Evolutionary conservation across 768 basidiomycete genomes (phyloP).

Genomic region (Clathrus columnatus): DNA sequence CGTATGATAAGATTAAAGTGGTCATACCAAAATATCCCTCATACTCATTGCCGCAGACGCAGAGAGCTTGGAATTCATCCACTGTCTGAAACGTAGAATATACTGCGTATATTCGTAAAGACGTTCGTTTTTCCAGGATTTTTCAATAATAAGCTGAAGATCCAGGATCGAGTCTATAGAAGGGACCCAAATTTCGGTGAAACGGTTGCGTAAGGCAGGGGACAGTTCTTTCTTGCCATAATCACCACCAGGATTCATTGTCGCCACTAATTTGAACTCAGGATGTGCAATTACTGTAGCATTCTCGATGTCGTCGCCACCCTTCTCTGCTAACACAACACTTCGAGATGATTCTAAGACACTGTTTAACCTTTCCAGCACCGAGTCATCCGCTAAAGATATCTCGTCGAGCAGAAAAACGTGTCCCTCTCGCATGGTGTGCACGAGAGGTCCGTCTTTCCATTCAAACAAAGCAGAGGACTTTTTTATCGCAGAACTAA

Average conservation of each 20-base stretch:
- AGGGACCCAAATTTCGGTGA: slow-evolving; percentile 99
- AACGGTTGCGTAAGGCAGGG: slow-evolving; percentile 91
- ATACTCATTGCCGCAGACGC: slow-evolving; percentile 65
- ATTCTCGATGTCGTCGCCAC: slow-evolving; percentile 63
- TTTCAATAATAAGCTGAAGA: slow-evolving; percentile 65
- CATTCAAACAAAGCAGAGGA: slow-evolving; percentile 77
- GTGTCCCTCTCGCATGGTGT: slow-evolving; percentile 80
- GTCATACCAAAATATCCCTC: slow-evolving; percentile 77
- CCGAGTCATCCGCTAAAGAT: slow-evolving; percentile 95
- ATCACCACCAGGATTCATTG: slow-evolving; percentile 99
- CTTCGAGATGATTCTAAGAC: slow-evolving; percentile 88
- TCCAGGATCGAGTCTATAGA: slow-evolving; percentile 65
- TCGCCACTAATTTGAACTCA: slow-evolving; percentile 84
- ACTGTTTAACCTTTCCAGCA: slow-evolving; percentile 93
- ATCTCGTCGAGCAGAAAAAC: slow-evolving; percentile 93
- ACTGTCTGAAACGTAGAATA: slow-evolving; percentile 72
- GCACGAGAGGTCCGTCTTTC: slow-evolving; percentile 93
- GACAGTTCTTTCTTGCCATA: slow-evolving; percentile 99
- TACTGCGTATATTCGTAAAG: slow-evolving; percentile 48
- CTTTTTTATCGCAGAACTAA: slow-evolving; percentile 15
- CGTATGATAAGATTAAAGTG: not conserved
- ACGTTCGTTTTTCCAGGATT: slow-evolving; percentile 51
- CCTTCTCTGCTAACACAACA: slow-evolving; percentile 88
- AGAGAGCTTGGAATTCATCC: slow-evolving; percentile 57
- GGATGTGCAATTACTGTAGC: slow-evolving; percentile 55